Percentiles rank a stretch among this genome's conserved stretches.
Conservation (phyloP, 176 grass and related monocot genomes). For the Paspalum notatum region DNA sequence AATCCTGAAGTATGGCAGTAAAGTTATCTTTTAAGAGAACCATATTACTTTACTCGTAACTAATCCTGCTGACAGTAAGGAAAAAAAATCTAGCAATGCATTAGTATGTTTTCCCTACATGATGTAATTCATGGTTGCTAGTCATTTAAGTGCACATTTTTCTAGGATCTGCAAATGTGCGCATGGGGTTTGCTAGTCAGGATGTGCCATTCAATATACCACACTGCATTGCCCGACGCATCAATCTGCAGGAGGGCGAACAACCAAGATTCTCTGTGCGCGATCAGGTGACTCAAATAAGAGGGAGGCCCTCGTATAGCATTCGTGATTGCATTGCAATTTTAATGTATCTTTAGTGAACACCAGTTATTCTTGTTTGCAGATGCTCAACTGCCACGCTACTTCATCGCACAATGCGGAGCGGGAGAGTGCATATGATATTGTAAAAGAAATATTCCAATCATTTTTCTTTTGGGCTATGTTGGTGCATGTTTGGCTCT, state of each 20-base stretch:
- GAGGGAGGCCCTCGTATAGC: neutral
- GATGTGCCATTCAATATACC: constrained; percentile 86
- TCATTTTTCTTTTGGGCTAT: constrained; percentile 26
- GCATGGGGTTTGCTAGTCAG: constrained; percentile 83
- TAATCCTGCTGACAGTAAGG: neutral
- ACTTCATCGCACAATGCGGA: constrained; percentile 62
- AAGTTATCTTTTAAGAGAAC: neutral
- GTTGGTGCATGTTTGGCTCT: neutral
- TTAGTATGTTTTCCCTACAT: neutral
- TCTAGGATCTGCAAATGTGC: constrained; percentile 82
- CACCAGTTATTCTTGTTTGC: constrained; percentile 28
- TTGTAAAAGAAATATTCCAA: constrained; percentile 51
- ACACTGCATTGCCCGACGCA: constrained; percentile 70
- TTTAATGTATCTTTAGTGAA: constrained; percentile 8
- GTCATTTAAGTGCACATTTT: constrained; percentile 2
- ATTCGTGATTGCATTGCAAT: neutral
- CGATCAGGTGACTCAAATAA: constrained; percentile 68
- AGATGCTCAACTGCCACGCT: constrained; percentile 70
- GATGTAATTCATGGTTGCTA: neutral
- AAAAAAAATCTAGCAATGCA: neutral
- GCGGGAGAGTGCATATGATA: constrained; percentile 88
- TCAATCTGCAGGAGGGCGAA: constrained; percentile 37
- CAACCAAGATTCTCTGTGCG: constrained; percentile 44
- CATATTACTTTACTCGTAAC: neutral
- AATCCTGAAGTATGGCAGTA: neutral